Percentiles rank a stretch among this genome's conserved stretches.
phyloP scores from a whole-genome alignment of 2,329 filamentous ascomycete species.

The Penicillium sp. region DNA sequence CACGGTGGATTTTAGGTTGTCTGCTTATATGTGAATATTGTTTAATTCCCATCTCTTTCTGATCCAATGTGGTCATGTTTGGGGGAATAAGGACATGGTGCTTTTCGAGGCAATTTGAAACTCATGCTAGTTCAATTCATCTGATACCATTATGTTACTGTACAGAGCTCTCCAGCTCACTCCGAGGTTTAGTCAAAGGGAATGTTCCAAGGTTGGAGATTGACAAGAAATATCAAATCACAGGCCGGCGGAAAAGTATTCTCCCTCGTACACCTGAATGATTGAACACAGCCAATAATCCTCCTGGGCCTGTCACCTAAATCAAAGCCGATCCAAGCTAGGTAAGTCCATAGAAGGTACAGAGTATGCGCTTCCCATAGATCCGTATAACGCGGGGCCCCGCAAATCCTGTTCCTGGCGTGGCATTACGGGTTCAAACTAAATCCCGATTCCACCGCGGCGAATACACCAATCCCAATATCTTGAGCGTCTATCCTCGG shows the following conservation, averaged over 20 bases:
- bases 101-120: neutral
- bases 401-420: neutral
- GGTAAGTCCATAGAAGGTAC: neutral
- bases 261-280: neutral
- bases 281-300: neutral
- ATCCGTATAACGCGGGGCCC: neutral
- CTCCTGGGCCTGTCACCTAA: neutral
- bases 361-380: neutral
- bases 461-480: neutral
- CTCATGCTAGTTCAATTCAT: neutral
- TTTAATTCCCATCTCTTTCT: neutral
- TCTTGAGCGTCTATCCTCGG: neutral
- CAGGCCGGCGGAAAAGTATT: too few relatives aligned
- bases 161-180: neutral
- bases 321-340: neutral
- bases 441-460: neutral
- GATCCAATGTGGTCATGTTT: neutral
- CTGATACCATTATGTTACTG: neutral
- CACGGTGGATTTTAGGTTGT: neutral
- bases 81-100: neutral
- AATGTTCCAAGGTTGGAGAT: too few relatives aligned
- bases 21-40: neutral
- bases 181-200: too few relatives aligned
- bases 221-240: too few relatives aligned
- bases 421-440: neutral